Evolutionary conservation across 768 basidiomycete genomes (phyloP), one percentile per base, ranked within the genome.

Genomic region (Leucosporidium scottii): DNA sequence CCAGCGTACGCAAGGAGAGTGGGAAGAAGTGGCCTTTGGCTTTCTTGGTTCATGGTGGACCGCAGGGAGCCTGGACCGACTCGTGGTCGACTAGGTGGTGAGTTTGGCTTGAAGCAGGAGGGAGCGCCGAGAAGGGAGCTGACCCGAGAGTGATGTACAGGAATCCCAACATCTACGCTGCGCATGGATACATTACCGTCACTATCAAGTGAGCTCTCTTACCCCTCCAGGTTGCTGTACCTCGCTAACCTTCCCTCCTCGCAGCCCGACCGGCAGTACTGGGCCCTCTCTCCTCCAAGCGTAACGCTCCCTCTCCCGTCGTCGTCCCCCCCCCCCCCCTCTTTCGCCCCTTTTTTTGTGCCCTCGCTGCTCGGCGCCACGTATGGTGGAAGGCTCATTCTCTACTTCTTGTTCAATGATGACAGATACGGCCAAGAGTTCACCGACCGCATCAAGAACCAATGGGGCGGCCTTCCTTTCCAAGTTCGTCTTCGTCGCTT

Each of bases 91-190:
- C 85, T 34, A 81, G 79, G 17, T 77, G 63, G 55, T 65, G 60
- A 44, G 47, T 61, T 8, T 4, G 8, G 15, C 34, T 54, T n/a
- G n/a, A n/a, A n/a, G n/a, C 49, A 6, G 6, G 21, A 23, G 25
- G 9, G 21, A 23, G 25, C 50, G 50, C 50, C 25, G 21, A 56
- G 91, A 62, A 27, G 5, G 17, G 8, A 51, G 21, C 6, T 51
- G 21, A 27, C 50, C 8, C 25, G 3, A 9, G 21, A 4, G 9
- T 3, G 50, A 51, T 9, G 50, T 94, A n/a, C 21, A 51, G 93
- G 93, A 97, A 96, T 78, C 89, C 87, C 0, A 90, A 91, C 74
- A 86, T 88, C 15, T 93, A 91, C 73, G 85, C 91, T 17, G 85
- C 86, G 74, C 89, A 91, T 76, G 92, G 94, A 0, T 99, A 97